These are phyloP conservation scores for Rhodotorula sp. DNA, from an alignment of 1,284 basidiomycete species.

Conservation along the genomic window DNA sequence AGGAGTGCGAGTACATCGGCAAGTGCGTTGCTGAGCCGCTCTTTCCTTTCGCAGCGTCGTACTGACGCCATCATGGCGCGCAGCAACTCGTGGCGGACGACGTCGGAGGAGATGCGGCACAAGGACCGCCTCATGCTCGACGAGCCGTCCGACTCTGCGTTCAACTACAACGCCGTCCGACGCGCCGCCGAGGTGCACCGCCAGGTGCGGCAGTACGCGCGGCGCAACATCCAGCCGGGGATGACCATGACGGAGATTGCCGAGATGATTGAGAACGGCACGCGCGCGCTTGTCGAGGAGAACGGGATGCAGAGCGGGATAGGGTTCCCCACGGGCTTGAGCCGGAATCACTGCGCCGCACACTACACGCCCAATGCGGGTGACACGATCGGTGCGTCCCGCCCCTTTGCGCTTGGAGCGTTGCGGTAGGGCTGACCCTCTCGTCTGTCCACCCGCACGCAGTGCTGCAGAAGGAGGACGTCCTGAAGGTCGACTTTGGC, in stretches of 20 bases:
- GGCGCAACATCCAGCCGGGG: constrained; percentile 82
- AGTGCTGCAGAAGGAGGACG: constrained; percentile 82
- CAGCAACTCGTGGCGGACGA: constrained; percentile 82
- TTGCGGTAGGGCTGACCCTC: background rate
- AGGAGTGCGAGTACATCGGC: constrained; percentile 87
- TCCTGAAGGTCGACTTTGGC: constrained; percentile 96
- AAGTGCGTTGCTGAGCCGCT: constrained; percentile 58
- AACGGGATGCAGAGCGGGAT: constrained; percentile 81
- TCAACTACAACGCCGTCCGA: constrained; percentile 79
- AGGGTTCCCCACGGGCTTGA: constrained; percentile 96
- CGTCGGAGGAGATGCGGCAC: constrained; percentile 87
- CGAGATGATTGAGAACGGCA: constrained; percentile 88
- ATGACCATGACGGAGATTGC: constrained; percentile 95
- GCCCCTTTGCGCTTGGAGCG: background rate
- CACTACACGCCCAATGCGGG: constrained; percentile 97
- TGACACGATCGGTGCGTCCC: constrained; percentile 72
- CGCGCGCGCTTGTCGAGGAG: constrained; percentile 86
- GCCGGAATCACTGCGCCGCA: constrained; percentile 87
- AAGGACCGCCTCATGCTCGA: constrained; percentile 75
- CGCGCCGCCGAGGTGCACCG: constrained; percentile 94
- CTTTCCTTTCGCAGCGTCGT: no score
- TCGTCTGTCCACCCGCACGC: constrained; percentile 8
- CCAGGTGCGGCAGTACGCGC: constrained; percentile 80
- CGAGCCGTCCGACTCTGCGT: constrained; percentile 55
- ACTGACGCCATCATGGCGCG: background rate